A percentile compares a stretch with the other conserved stretches of the same genome.
These are phyloP conservation scores for Draba incana DNA, from an alignment of 345 rosid species.

Conservation along the genomic window DNA sequence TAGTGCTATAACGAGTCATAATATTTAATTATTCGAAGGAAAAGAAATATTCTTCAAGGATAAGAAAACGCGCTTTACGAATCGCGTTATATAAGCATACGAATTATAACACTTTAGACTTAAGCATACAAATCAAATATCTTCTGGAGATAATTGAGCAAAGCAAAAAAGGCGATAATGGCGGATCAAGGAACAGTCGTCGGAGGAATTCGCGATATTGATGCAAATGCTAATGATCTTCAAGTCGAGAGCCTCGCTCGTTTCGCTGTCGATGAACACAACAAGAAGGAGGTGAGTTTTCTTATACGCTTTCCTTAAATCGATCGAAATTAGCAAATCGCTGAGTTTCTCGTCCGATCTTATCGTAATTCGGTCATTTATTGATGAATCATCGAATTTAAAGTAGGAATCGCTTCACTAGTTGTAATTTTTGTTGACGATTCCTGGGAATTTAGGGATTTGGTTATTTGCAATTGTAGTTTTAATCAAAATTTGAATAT, in stretches of 20 bases:
- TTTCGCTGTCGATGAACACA: slow-evolving; percentile 85
- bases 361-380: not conserved
- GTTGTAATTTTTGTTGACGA: not conserved
- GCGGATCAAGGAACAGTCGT: slow-evolving; percentile 41
- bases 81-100: not conserved
- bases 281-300: slow-evolving; percentile 66
- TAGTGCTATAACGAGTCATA: slow-evolving; percentile 23
- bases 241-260: slow-evolving; percentile 76
- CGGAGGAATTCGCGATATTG: slow-evolving; percentile 63
- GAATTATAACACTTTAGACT: not conserved
- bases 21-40: not conserved
- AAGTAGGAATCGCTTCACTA: slow-evolving; percentile 1
- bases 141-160: not conserved
- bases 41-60: slow-evolving; percentile 31
- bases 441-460: not conserved
- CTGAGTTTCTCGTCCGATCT: slow-evolving; percentile 10
- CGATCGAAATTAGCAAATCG: not conserved
- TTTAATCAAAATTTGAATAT: not conserved
- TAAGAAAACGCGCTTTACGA: slow-evolving; percentile 28
- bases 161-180: slow-evolving; percentile 22
- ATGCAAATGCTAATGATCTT: slow-evolving; percentile 58
- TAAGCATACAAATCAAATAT: slow-evolving; percentile 16
- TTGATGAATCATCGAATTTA: not conserved
- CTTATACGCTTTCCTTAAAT: not conserved
- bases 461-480: not conserved